A percentile compares a stretch with the other conserved stretches of the same genome.
These are phyloP conservation scores for Fusarium begoniae DNA, from an alignment of 2,329 filamentous ascomycete species.

Conservation along the genomic window DNA sequence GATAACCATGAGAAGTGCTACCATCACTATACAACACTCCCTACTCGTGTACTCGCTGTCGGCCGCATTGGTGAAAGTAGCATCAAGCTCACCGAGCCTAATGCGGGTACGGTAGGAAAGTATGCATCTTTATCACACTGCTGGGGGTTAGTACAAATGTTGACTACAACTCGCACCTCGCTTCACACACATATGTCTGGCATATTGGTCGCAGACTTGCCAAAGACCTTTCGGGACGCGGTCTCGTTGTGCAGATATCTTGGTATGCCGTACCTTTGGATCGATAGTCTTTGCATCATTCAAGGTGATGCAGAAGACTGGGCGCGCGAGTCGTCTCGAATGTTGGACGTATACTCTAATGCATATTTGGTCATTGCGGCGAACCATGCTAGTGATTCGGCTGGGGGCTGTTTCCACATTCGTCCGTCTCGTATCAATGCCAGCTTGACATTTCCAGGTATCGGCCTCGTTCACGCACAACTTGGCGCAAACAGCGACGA, in stretches of 20 bases:
- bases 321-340: not conserved
- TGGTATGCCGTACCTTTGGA: not conserved
- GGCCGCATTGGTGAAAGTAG: rapidly evolving
- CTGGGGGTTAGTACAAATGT: rapidly evolving
- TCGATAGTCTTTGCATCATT: not conserved
- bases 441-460: rapidly evolving
- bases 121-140: not conserved
- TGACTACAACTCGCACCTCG: not conserved
- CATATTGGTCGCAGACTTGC: rapidly evolving
- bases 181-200: not conserved
- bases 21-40: rapidly evolving
- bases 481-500: not conserved
- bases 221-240: not conserved
- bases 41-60: not conserved
- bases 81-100: not conserved
- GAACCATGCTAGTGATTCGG: not conserved
- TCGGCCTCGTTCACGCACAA: rapidly evolving
- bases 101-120: rapidly evolving
- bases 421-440: rapidly evolving
- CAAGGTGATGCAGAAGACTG: not conserved
- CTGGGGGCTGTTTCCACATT: rapidly evolving
- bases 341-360: not conserved
- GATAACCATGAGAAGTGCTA: not conserved
- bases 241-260: rapidly evolving
- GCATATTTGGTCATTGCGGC: not conserved